Conservation (phyloP, 768 basidiomycete species). For the Lactarius hengduanensis region DNA sequence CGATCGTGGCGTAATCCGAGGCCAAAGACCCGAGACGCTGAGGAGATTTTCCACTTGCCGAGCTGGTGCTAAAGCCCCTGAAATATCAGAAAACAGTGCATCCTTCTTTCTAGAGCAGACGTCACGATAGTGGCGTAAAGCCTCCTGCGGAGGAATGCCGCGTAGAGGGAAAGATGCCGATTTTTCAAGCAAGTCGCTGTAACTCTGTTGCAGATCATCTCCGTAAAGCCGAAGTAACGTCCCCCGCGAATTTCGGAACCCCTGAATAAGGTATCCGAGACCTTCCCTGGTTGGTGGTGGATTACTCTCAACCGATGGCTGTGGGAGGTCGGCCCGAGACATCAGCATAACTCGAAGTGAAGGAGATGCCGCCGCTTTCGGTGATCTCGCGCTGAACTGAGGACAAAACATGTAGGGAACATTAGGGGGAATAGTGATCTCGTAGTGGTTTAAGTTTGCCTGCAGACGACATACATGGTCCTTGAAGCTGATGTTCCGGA, state of each 20-base stretch:
- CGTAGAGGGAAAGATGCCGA: too few species aligned
- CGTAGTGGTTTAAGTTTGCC: not conserved
- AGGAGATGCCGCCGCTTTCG: not conserved
- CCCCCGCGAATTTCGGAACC: not conserved
- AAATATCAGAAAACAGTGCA: not conserved
- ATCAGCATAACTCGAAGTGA: not conserved
- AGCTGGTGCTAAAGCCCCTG: not conserved
- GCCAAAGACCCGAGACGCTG: constrained; percentile 13
- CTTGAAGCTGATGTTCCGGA: not conserved
- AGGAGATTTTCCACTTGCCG: not conserved
- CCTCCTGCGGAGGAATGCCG: not conserved
- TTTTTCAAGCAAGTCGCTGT: not conserved
- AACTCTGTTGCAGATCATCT: not conserved
- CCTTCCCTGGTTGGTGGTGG: not conserved
- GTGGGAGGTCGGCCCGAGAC: not conserved
- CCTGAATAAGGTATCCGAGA: not conserved
- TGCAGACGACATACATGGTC: not conserved
- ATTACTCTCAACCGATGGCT: too few species aligned
- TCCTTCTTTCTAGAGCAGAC: not conserved
- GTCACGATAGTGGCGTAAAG: constrained; percentile 1
- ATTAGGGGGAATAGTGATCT: not conserved
- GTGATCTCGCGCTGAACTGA: not conserved
- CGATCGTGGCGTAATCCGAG: constrained; percentile 14
- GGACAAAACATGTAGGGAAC: not conserved
- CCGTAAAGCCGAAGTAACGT: constrained; percentile 3